These are phyloP conservation scores for Torrubiellomyces zombiae DNA, from an alignment of 2,329 filamentous ascomycete genomes.

Conservation along the genomic window DNA sequence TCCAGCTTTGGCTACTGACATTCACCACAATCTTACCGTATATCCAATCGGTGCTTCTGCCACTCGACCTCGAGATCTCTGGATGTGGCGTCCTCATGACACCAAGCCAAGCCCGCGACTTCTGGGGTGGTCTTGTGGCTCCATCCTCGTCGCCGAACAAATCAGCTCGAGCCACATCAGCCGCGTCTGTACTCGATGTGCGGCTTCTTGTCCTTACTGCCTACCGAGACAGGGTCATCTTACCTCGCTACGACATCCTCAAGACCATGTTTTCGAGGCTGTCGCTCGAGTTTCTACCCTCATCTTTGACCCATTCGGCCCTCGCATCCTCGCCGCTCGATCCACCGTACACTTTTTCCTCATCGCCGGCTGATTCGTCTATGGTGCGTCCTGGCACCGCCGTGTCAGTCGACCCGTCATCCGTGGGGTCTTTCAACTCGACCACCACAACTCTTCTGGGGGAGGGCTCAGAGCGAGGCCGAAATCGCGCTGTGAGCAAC, in stretches of 20 bases:
- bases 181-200: slow-evolving; percentile 54
- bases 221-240: slow-evolving; percentile 76
- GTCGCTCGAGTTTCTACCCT: slow-evolving; percentile 59
- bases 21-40: slow-evolving; percentile 86
- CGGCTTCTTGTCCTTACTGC: slow-evolving; percentile 75
- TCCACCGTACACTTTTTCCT: slow-evolving; percentile 33
- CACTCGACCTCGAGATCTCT: slow-evolving; percentile 82
- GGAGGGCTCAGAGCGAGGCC: slow-evolving; percentile 36
- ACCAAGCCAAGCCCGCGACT: slow-evolving; percentile 65
- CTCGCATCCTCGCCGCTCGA: slow-evolving; percentile 36
- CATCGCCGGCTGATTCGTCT: slow-evolving; percentile 28
- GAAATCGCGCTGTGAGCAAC: slow-evolving; percentile 74
- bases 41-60: slow-evolving; percentile 87
- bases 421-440: slow-evolving; percentile 63
- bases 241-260: slow-evolving; percentile 76
- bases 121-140: slow-evolving; percentile 61
- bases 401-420: slow-evolving; percentile 56
- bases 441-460: slow-evolving; percentile 68
- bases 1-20: slow-evolving; percentile 87
- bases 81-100: slow-evolving; percentile 68
- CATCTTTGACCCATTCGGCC: slow-evolving; percentile 32
- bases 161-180: slow-evolving; percentile 26
- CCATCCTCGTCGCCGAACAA: slow-evolving; percentile 17
- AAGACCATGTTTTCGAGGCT: slow-evolving; percentile 83
- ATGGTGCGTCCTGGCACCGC: slow-evolving; percentile 52